Conservation (phyloP, 1,284 basidiomycete species). For the Cutaneotrichosporon spelunceum region DNA sequence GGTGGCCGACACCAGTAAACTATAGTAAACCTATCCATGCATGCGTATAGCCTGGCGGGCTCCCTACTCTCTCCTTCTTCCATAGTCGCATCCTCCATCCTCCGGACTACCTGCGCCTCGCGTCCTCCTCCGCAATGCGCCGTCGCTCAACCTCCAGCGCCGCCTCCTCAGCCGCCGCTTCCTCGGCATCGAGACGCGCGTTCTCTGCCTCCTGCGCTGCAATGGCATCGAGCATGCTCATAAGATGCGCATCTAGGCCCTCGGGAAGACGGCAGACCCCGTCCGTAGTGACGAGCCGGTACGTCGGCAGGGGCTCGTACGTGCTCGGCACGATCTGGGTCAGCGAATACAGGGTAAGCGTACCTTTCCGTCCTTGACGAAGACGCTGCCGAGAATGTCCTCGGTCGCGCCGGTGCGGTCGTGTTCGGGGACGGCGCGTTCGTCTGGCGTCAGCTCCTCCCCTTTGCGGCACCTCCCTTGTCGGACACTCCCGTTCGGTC, state of each 20-base stretch:
- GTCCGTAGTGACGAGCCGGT: constrained; percentile 45
- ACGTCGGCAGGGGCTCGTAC: constrained; percentile 47
- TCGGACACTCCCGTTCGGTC: no score
- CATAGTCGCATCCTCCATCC: no score
- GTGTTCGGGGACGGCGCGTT: constrained; percentile 45
- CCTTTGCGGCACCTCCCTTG: no score
- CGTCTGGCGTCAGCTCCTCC: constrained; percentile 32
- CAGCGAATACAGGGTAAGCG: constrained; percentile 8
- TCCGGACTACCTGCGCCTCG: background rate
- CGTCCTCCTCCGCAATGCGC: background rate
- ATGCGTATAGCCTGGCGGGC: background rate
- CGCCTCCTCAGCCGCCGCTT: constrained; percentile 8
- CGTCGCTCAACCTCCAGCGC: background rate
- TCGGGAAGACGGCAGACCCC: constrained; percentile 43
- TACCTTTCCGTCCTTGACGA: constrained; percentile 49
- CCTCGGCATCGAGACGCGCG: constrained; percentile 29
- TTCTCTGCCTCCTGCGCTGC: constrained; percentile 26
- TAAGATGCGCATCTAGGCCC: constrained; percentile 42
- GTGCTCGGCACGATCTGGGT: constrained; percentile 42
- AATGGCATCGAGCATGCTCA: constrained; percentile 15
- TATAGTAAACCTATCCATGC: no score
- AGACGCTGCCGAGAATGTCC: constrained; percentile 48
- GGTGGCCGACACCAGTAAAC: background rate
- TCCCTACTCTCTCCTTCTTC: no score
- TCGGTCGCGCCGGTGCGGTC: constrained; percentile 50